Base-by-base conservation (phyloP, 192 early-diverging fungal species). In the Coemansia sp. region DNA sequence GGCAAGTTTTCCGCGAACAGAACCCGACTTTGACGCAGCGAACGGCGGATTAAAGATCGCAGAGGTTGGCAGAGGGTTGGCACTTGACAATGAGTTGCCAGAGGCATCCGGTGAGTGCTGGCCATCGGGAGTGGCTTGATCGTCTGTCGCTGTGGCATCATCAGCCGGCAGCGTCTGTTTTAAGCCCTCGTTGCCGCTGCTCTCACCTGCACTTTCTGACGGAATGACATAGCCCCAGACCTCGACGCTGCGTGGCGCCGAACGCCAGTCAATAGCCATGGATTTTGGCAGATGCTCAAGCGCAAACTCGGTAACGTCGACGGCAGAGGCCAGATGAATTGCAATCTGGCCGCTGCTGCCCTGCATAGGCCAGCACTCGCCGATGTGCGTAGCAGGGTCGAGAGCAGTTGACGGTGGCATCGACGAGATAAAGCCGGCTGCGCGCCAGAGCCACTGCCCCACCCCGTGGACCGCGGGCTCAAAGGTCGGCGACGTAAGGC, bases 281-380 rank as follows among this genome's bases (percentile, higher is more conserved):
- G 69, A 69, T 33, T 68, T 74, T 39, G 84, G 77, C 30, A 87
- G 82, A 74, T 89, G 86, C 67, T 91, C 89, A 9, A 90, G 70
- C 9, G 82, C 86, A 63, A 91, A 75, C 14, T 81, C 81, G 0
- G 80, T 76, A 4, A 87, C 61, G 9, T 80, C 66, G 38, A 90
- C 82, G 13, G 77, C 62, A 59, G 84, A 64, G 6, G 80, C 73
- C 52, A 91, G 57, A 9, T 76, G 82, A 14, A 91, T 76, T 0
- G 81, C 87, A 21, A 91, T 50, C 34, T 84, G 81, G 0, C 89
- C 89, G 11, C 66, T 27, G 25, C 69, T 64, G 10, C 88, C 87
- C 3, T 59, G 63, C 83, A 91, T 88, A 0, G 86, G 80, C 89
- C 89, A 91, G 63, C 89, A 91, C 62, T 87, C 80, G 25, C 89